A percentile compares a stretch with the other conserved stretches of the same genome.
Conservation (phyloP, 441 rosid species). For the Gossypium gossypioides region DNA sequence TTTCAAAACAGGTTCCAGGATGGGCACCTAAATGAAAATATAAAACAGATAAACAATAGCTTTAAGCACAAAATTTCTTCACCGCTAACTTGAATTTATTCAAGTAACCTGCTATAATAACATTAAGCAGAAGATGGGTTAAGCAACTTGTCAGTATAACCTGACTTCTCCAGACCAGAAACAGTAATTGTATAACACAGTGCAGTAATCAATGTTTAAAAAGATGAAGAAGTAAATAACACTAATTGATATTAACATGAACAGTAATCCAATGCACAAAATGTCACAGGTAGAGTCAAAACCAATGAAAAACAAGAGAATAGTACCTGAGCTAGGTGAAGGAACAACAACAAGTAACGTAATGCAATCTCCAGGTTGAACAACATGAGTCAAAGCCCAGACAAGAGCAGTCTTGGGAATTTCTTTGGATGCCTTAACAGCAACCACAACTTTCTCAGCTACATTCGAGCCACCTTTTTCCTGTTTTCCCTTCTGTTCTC, state of each 20-base stretch:
- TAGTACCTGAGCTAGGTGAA: slow-evolving; percentile 56
- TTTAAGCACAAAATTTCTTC: background rate
- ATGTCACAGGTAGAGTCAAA: background rate
- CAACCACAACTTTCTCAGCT: slow-evolving; percentile 82
- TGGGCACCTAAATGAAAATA: background rate
- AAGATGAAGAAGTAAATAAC: background rate
- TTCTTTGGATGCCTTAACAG: slow-evolving; percentile 92
- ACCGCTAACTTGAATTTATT: background rate
- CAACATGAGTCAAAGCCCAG: slow-evolving; percentile 99
- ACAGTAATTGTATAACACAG: too few species aligned
- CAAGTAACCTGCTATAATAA: background rate
- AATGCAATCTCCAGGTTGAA: slow-evolving; percentile 89
- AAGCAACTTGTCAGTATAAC: too few species aligned
- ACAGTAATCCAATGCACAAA: background rate
- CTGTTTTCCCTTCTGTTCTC: slow-evolving; percentile 45
- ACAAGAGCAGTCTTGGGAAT: slow-evolving; percentile 79
- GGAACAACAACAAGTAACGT: slow-evolving; percentile 86
- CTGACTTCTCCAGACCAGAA: too few species aligned
- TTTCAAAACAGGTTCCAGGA: background rate
- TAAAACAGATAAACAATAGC: background rate
- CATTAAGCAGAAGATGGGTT: background rate
- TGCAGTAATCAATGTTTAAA: background rate
- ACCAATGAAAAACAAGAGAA: background rate
- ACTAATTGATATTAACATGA: background rate
- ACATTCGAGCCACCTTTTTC: slow-evolving; percentile 43